These are phyloP conservation scores for Backusella parvicylindrica DNA, from an alignment of 192 early-diverging fungal species.

Conservation along the genomic window DNA sequence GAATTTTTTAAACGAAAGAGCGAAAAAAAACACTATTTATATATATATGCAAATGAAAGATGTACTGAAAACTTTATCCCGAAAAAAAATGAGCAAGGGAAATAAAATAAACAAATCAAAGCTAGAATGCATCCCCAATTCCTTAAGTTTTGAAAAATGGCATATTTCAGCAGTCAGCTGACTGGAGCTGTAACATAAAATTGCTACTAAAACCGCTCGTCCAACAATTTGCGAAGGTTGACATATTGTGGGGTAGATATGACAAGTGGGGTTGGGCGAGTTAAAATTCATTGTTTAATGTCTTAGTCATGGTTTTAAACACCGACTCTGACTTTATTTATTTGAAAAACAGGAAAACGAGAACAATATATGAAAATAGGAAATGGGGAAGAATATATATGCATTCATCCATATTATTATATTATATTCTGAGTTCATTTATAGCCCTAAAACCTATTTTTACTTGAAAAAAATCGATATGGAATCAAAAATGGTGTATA, in stretches of 20 bases:
- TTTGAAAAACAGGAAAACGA: background rate
- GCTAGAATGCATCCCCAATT: background rate
- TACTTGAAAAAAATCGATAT: background rate
- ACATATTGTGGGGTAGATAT: background rate
- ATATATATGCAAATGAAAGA: background rate
- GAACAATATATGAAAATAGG: background rate
- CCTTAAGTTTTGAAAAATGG: background rate
- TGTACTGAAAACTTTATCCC: background rate
- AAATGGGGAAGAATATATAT: background rate
- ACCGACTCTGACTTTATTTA: background rate
- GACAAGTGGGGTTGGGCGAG: background rate
- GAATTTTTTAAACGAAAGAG: background rate
- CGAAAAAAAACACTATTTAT: background rate
- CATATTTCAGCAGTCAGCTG: background rate
- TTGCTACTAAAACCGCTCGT: background rate
- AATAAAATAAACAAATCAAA: background rate
- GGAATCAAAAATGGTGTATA: background rate
- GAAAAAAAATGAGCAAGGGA: background rate
- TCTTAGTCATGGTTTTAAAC: constrained; percentile 2
- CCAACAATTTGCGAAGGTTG: background rate
- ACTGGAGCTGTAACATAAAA: background rate
- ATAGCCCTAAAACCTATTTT: background rate
- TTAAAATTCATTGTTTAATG: background rate
- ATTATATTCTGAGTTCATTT: background rate
- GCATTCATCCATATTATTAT: background rate